Conservation (phyloP, 371 early-diverging fungal genomes). For the Mortierella sp. region DNA sequence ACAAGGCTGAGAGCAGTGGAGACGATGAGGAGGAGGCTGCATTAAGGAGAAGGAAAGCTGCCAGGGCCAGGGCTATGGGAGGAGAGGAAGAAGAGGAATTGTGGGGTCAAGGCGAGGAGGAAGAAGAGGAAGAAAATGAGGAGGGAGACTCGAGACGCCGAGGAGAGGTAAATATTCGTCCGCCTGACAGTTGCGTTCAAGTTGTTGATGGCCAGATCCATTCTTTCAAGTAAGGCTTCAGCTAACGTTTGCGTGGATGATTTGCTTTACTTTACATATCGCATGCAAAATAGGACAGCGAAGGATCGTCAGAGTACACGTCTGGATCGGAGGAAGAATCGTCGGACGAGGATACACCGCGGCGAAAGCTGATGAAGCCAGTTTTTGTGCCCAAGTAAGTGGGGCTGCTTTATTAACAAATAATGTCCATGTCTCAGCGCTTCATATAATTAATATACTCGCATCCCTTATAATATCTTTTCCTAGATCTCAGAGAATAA, state of each 20-base stretch:
- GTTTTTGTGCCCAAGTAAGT: constrained; percentile 90
- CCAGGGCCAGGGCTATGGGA: constrained; percentile 48
- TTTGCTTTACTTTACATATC: not conserved
- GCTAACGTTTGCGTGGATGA: not conserved
- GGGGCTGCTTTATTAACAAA: not conserved
- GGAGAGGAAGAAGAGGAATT: constrained; percentile 56
- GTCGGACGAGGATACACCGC: constrained; percentile 61
- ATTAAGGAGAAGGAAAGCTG: constrained; percentile 52
- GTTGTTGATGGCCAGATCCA: not conserved
- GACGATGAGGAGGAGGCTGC: constrained; percentile 59
- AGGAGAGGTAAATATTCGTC: constrained; percentile 45
- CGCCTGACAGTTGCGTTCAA: not conserved
- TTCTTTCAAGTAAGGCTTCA: not conserved
- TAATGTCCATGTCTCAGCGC: not conserved
- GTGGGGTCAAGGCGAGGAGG: constrained; percentile 62
- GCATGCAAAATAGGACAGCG: constrained; percentile 46
- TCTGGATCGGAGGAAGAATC: constrained; percentile 68
- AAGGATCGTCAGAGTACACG: constrained; percentile 65
- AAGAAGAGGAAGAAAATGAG: constrained; percentile 60
- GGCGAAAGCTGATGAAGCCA: constrained; percentile 76
- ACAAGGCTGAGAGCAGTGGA: constrained; percentile 34
- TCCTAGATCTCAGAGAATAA: constrained; percentile 75
- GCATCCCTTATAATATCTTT: not conserved
- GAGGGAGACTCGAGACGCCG: constrained; percentile 39
- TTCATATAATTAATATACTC: not conserved